Percentiles rank a stretch among this genome's conserved stretches.
phyloP scores from a whole-genome alignment of 306 rosid species.

The Inga oerstediana region DNA sequence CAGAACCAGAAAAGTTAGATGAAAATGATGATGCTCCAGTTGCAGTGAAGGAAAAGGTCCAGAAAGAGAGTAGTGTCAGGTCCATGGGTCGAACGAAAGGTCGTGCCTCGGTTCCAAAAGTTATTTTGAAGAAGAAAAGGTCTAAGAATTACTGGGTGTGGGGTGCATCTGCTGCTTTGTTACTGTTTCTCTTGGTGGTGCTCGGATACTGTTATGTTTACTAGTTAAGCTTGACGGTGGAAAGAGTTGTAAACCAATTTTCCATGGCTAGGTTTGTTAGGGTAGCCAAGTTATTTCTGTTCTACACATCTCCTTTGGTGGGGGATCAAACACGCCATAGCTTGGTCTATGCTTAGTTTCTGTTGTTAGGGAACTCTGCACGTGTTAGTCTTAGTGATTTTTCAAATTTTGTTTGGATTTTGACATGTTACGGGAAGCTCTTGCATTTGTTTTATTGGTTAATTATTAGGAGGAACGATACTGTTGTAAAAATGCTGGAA shows the following conservation, averaged over 20 bases:
- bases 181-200: slow-evolving; percentile 47
- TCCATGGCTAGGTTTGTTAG: slow-evolving; percentile 43
- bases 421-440: slow-evolving; percentile 34
- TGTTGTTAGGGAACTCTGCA: slow-evolving; percentile 35
- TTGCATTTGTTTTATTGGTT: slow-evolving; percentile 31
- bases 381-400: slow-evolving; percentile 43
- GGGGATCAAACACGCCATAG: slow-evolving; percentile 52
- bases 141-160: slow-evolving; percentile 66
- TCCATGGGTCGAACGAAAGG: slow-evolving; percentile 59
- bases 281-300: slow-evolving; percentile 57
- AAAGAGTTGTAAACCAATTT: slow-evolving; percentile 43
- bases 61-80: slow-evolving; percentile 58
- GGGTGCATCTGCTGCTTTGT: slow-evolving; percentile 67
- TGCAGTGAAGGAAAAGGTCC: slow-evolving; percentile 49
- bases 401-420: slow-evolving; percentile 50
- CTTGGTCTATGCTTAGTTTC: slow-evolving; percentile 38
- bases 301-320: slow-evolving; percentile 49
- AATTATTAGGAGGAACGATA: slow-evolving; percentile 18
- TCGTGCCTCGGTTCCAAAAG: slow-evolving; percentile 56
- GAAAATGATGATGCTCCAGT: slow-evolving; percentile 48
- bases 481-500: slow-evolving; percentile 7
- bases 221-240: slow-evolving; percentile 38
- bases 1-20: slow-evolving; percentile 53
- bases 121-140: slow-evolving; percentile 69
- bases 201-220: slow-evolving; percentile 66